These are phyloP conservation scores for Geosmithia putterillii DNA, from an alignment of 2,329 filamentous ascomycete genomes.

Conservation along the genomic window DNA sequence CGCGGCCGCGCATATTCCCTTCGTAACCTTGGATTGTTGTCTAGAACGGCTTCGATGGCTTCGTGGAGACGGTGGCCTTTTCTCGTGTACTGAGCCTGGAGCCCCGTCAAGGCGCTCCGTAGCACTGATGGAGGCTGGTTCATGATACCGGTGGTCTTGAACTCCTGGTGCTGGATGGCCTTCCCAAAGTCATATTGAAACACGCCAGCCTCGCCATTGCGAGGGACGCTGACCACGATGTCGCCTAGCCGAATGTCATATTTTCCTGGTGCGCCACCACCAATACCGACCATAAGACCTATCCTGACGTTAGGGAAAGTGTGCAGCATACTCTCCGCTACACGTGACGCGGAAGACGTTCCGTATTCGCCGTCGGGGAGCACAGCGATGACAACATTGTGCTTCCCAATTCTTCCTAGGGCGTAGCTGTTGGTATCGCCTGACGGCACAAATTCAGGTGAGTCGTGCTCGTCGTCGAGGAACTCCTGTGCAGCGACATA, in stretches of 20 bases:
- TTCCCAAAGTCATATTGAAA: conserved; percentile 7
- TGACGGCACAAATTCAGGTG: conserved; percentile 8
- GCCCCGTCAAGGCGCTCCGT: conserved; percentile 2
- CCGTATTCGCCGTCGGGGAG: conserved; percentile 14
- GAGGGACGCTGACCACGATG: conserved; percentile 7
- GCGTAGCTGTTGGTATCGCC: conserved; percentile 16
- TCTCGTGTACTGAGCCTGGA: conserved; percentile 7
- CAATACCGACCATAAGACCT: conserved; percentile 19
- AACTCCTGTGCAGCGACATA: conserved; percentile 21
- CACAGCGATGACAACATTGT: conserved; percentile 20
- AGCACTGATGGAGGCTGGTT: conserved; percentile 5
- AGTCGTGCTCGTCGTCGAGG: conserved; percentile 23
- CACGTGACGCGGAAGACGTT: conserved; percentile 9
- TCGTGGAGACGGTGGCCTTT: conserved; percentile 7
- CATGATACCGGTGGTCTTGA: conserved; percentile 2
- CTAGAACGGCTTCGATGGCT: neutral
- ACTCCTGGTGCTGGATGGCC: conserved; percentile 2
- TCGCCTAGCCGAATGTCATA: conserved; percentile 16
- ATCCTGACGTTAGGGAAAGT: conserved; percentile 16
- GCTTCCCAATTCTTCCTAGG: conserved; percentile 14
- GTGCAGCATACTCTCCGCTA: conserved; percentile 11
- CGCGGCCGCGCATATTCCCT: conserved; percentile 1
- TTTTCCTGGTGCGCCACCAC: conserved; percentile 17
- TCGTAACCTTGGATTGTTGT: conserved; percentile 1
- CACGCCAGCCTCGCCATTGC: conserved; percentile 1